A percentile compares a stretch with the other conserved stretches of the same genome.
phyloP scores from a whole-genome alignment of 495 filamentous ascomycete genomes.

The Aspergillus taichungensis region DNA sequence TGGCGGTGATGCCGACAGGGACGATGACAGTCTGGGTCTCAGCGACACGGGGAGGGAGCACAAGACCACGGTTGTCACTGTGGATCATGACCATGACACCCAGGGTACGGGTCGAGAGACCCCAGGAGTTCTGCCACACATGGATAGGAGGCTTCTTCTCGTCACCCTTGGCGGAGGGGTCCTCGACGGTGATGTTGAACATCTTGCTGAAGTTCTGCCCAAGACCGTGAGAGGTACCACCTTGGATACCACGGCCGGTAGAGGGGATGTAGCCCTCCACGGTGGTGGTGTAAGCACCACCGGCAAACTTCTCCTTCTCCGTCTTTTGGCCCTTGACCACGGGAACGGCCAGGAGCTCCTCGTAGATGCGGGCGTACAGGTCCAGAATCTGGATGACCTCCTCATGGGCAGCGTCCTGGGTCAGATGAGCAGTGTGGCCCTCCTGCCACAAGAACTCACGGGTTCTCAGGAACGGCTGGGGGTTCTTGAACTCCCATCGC shows the following conservation, averaged over 20 bases:
- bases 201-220: constrained; percentile 98
- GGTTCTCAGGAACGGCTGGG: constrained; percentile 86
- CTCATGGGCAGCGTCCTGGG: constrained; percentile 60
- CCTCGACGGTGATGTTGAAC: constrained; percentile 95
- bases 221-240: constrained; percentile 85
- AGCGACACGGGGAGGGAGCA: constrained; percentile 85
- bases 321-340: constrained; percentile 82
- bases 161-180: constrained; percentile 67
- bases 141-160: constrained; percentile 60
- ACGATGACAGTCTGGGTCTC: constrained; percentile 78
- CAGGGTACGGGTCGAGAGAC: constrained; percentile 87
- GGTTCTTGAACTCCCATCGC: constrained; percentile 97
- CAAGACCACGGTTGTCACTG: constrained; percentile 86
- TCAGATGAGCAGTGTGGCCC: constrained; percentile 92
- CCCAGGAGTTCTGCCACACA: constrained; percentile 99
- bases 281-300: constrained; percentile 90
- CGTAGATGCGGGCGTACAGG: constrained; percentile 80
- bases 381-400: constrained; percentile 94
- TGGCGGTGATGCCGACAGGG: constrained; percentile 88
- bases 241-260: constrained; percentile 94
- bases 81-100: constrained; percentile 98
- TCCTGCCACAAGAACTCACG: constrained; percentile 98
- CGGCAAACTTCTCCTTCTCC: constrained; percentile 93
- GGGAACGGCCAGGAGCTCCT: constrained; percentile 87
- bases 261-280: constrained; percentile 84